Evolutionary conservation across 768 basidiomycete species (phyloP).

Genomic region (Podaxis rugospora): DNA sequence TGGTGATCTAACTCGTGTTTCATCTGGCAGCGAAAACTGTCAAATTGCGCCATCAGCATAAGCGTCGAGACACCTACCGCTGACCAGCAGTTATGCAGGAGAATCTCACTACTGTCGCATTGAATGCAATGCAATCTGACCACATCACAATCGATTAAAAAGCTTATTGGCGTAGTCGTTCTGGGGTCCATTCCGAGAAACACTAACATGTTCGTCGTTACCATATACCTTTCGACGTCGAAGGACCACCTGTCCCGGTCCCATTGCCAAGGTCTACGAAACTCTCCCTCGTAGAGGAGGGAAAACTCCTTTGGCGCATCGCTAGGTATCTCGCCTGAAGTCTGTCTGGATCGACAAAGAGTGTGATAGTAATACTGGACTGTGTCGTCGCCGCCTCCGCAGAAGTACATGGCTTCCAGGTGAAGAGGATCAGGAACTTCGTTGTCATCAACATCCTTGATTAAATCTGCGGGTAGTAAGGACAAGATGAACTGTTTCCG

Average conservation of each 20-base stretch:
- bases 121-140: not conserved
- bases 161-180: not conserved
- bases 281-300: not conserved
- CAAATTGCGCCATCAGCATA: not conserved
- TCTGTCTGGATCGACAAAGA: not conserved
- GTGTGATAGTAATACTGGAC: not conserved
- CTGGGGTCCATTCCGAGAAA: not conserved
- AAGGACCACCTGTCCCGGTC: not conserved
- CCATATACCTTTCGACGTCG: not conserved
- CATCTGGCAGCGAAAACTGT: not conserved
- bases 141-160: not conserved
- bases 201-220: not conserved
- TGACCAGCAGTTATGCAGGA: not conserved
- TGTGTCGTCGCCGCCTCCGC: not conserved
- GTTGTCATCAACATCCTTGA: not conserved
- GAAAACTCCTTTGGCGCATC: not conserved
- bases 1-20: not conserved
- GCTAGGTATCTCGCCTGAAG: not conserved
- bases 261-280: not conserved
- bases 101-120: not conserved
- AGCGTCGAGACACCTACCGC: not conserved
- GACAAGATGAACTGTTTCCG: not conserved
- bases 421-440: not conserved
- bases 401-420: not conserved
- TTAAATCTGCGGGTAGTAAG: not conserved